phyloP scores from a whole-genome alignment of 805 yeast genomes.

The Blastobotrys attinorum region DNA sequence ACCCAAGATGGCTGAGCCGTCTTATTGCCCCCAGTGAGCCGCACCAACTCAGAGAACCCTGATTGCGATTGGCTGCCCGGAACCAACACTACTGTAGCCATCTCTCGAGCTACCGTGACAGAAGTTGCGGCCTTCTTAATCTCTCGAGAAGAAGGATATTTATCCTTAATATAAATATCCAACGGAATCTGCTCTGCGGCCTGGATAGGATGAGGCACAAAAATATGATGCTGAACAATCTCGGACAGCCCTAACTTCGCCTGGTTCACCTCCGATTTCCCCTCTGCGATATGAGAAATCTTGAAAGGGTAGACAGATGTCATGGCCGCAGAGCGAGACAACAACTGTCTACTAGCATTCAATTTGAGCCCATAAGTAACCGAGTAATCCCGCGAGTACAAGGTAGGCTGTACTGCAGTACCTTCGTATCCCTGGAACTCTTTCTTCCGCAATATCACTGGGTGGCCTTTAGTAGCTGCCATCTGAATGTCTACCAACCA shows the following conservation, averaged over 20 bases:
- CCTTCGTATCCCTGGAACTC: slow-evolving; percentile 24
- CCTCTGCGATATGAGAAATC: slow-evolving; percentile 56
- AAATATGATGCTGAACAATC: slow-evolving; percentile 68
- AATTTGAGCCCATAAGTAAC: slow-evolving; percentile 69
- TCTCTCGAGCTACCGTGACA: slow-evolving; percentile 63
- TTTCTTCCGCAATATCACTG: slow-evolving; percentile 22
- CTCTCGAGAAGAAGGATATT: slow-evolving; percentile 41
- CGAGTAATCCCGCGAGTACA: slow-evolving; percentile 83
- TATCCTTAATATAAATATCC: slow-evolving; percentile 51
- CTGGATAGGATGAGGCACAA: slow-evolving; percentile 65
- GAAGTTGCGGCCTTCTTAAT: slow-evolving; percentile 42
- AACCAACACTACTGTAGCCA: slow-evolving; percentile 62
- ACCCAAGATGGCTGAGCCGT: slow-evolving; percentile 77
- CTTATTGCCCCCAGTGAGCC: slow-evolving; percentile 73
- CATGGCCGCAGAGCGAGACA: slow-evolving; percentile 61
- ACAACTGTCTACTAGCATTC: slow-evolving; percentile 61
- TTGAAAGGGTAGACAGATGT: slow-evolving; percentile 90
- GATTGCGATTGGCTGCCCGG: slow-evolving; percentile 32
- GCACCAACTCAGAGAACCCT: slow-evolving; percentile 47
- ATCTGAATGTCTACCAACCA: slow-evolving; percentile 76
- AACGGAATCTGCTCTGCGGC: slow-evolving; percentile 68
- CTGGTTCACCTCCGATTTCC: slow-evolving; percentile 49
- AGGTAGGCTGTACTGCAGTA: slow-evolving; percentile 34
- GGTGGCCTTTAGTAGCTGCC: slow-evolving; percentile 49
- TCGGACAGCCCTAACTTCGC: slow-evolving; percentile 74